These are phyloP conservation scores for Teratosphaeriaceae sp. DNA, from an alignment of 2,329 filamentous ascomycete species.

Conservation along the genomic window DNA sequence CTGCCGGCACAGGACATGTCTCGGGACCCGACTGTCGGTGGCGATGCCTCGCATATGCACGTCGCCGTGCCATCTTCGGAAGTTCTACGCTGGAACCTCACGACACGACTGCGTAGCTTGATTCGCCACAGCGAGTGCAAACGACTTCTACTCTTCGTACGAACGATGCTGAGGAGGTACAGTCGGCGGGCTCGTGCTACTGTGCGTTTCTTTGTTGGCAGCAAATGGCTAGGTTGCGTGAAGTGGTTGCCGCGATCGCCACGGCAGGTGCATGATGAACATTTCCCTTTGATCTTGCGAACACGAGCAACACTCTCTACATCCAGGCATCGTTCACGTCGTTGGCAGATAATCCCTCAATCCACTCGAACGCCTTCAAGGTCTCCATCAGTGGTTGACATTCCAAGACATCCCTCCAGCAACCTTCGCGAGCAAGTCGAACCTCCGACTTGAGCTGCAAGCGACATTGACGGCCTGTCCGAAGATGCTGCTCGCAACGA, in stretches of 20 bases:
- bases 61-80: slow-evolving; percentile 1
- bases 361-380: background rate
- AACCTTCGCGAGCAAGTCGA: background rate
- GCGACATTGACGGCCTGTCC: no score
- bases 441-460: no score
- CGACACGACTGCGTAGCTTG: background rate
- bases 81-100: background rate
- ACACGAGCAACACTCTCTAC: background rate
- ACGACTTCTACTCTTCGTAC: no score
- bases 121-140: no score
- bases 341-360: background rate
- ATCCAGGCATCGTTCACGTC: background rate
- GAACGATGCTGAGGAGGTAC: no score
- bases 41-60: slow-evolving; percentile 6
- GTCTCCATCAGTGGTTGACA: no score
- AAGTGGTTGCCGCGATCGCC: background rate
- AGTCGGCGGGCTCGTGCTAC: background rate
- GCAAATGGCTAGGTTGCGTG: background rate
- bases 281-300: background rate
- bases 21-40: slow-evolving; percentile 5
- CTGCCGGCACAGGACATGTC: slow-evolving; percentile 3
- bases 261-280: background rate
- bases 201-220: background rate
- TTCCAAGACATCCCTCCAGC: background rate
- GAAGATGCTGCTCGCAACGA: slow-evolving; percentile 3